phyloP scores from a whole-genome alignment of 768 basidiomycete genomes.

The Trametes cinnabarina region DNA sequence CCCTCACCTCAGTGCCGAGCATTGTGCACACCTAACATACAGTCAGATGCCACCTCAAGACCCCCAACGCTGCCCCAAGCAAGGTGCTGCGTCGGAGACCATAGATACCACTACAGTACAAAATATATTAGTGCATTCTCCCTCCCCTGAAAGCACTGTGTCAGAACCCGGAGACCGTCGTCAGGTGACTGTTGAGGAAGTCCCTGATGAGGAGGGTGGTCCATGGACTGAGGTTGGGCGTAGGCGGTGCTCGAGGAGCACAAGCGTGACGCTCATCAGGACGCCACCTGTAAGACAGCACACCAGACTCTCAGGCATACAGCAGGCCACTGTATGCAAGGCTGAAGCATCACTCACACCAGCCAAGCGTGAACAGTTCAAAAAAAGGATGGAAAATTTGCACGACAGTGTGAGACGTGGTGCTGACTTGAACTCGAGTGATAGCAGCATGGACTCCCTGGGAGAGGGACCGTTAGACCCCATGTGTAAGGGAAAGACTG shows the following conservation, averaged over 20 bases:
- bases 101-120: background rate
- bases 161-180: background rate
- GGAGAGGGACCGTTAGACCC: constrained; percentile 17
- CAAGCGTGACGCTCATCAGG: background rate
- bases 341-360: background rate
- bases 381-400: background rate
- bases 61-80: background rate
- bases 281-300: background rate
- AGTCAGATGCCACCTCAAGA: constrained; percentile 14
- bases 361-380: background rate
- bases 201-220: constrained; percentile 5
- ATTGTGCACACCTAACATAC: background rate
- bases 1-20: background rate
- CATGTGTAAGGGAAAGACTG: constrained; percentile 15
- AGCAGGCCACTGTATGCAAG: background rate
- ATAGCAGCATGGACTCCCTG: constrained; percentile 1
- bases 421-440: too few species aligned
- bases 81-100: background rate
- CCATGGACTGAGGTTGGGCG: background rate
- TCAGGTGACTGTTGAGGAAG: constrained; percentile 5
- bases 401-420: background rate
- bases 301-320: background rate
- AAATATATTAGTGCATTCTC: background rate
- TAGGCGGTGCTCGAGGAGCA: background rate
- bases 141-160: background rate